Evolutionary conservation across 75 land plant genomes (phyloP).

Genomic region (Cupressus sempervirens): DNA sequence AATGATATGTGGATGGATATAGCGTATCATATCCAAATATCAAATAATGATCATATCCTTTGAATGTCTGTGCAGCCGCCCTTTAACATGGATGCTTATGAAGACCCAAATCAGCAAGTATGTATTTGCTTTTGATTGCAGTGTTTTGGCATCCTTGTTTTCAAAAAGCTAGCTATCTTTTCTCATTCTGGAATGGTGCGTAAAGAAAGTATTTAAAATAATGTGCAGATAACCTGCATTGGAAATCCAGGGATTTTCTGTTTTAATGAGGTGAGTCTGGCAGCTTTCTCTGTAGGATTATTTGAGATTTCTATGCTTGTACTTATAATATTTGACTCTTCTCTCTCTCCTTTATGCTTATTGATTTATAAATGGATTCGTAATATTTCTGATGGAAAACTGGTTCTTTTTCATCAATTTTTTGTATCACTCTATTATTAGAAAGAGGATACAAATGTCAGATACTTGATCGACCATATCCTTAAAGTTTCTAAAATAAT

Average conservation of each 20-base stretch:
- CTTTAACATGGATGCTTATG: slow-evolving; percentile 42
- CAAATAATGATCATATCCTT: not conserved
- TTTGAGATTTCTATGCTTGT: not conserved
- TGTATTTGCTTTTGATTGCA: not conserved
- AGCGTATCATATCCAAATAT: not conserved
- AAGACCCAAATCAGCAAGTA: slow-evolving; percentile 69
- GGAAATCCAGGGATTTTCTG: slow-evolving; percentile 63
- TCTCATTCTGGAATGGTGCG: not conserved
- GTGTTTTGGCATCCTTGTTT: slow-evolving; percentile 8
- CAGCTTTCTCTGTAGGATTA: not conserved
- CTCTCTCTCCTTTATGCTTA: no score
- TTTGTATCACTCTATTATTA: no score
- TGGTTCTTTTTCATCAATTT: no score
- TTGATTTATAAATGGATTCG: no score
- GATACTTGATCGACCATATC: no score
- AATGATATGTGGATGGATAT: not conserved
- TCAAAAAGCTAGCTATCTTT: not conserved
- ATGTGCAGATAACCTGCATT: slow-evolving; percentile 53
- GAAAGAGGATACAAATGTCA: no score
- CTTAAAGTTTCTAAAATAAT: no score
- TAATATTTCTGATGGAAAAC: no score
- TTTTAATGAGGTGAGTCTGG: slow-evolving; percentile 56
- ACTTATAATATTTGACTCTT: no score
- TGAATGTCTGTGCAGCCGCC: slow-evolving; percentile 58
- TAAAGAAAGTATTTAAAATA: not conserved